Percentiles rank a stretch among this genome's conserved stretches.
Conservation (phyloP, 2,329 filamentous ascomycete species). For the Balansia obtecta region DNA sequence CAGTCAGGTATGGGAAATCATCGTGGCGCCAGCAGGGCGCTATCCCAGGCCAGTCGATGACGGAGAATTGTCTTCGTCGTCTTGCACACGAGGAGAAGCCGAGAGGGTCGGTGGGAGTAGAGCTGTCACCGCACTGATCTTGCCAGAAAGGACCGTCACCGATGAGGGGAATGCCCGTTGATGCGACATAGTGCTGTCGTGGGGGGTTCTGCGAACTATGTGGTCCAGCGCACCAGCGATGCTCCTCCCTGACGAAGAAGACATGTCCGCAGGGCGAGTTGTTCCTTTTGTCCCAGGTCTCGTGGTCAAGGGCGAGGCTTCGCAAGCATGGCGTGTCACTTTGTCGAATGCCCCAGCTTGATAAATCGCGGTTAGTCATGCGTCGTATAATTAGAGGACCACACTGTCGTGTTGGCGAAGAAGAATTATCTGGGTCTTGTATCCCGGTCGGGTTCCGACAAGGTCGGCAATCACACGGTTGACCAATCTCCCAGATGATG, state of each 20-base stretch:
- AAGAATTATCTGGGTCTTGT: conserved; percentile 17
- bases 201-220: conserved; percentile 28
- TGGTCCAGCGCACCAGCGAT: conserved; percentile 1
- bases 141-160: conserved; percentile 36
- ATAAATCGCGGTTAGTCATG: conserved; percentile 38
- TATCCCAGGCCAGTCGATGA: conserved; percentile 8
- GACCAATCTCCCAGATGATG: conserved; percentile 46
- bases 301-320: conserved; percentile 35
- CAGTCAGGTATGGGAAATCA: conserved; percentile 37
- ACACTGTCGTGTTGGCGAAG: not conserved
- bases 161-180: conserved; percentile 40
- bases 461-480: conserved; percentile 33
- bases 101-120: not conserved
- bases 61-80: not conserved
- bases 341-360: conserved; percentile 40
- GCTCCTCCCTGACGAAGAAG: conserved; percentile 31
- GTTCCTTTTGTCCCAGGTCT: conserved; percentile 9
- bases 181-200: conserved; percentile 28
- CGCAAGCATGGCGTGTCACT: conserved; percentile 35
- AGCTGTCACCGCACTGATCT: conserved; percentile 30
- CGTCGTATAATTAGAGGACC: conserved; percentile 34
- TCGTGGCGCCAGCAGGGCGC: conserved; percentile 41
- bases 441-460: conserved; percentile 34
- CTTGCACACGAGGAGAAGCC: not conserved
- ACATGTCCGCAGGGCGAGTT: conserved; percentile 23